These are phyloP conservation scores for Rhodamnia rubescens DNA, from an alignment of 345 rosid genomes.

Conservation along the genomic window DNA sequence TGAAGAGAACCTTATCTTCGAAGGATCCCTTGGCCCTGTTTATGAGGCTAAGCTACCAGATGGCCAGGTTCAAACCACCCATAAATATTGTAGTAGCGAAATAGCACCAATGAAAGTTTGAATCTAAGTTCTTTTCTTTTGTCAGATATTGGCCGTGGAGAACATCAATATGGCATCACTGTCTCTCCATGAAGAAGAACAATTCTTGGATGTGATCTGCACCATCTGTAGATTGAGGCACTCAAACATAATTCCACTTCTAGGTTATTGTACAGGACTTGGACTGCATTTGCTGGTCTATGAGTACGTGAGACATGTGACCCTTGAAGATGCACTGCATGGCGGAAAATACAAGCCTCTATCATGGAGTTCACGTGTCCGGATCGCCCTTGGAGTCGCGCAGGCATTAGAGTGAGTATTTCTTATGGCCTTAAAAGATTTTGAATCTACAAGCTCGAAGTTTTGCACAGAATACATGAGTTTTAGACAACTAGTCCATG, in stretches of 20 bases:
- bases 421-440: background rate
- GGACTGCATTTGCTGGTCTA: constrained; percentile 75
- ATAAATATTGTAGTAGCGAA: background rate
- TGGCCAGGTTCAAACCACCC: constrained; percentile 46
- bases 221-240: constrained; percentile 60
- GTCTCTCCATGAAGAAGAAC: constrained; percentile 74
- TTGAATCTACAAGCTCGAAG: background rate
- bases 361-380: constrained; percentile 68
- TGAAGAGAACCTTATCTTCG: constrained; percentile 61
- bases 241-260: constrained; percentile 63
- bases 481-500: background rate
- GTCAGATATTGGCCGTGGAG: constrained; percentile 67
- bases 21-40: constrained; percentile 84
- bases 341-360: constrained; percentile 46
- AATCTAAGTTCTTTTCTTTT: background rate
- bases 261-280: constrained; percentile 76
- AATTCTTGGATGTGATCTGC: constrained; percentile 55
- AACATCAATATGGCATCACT: constrained; percentile 52
- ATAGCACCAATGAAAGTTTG: background rate
- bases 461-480: background rate
- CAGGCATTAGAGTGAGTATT: constrained; percentile 65
- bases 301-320: constrained; percentile 55
- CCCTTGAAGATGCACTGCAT: constrained; percentile 66
- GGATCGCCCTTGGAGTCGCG: constrained; percentile 73
- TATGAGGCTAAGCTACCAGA: constrained; percentile 70